Evolutionary conservation across 495 filamentous ascomycete species (phyloP).

Genomic region (Venustampulla echinocandica): DNA sequence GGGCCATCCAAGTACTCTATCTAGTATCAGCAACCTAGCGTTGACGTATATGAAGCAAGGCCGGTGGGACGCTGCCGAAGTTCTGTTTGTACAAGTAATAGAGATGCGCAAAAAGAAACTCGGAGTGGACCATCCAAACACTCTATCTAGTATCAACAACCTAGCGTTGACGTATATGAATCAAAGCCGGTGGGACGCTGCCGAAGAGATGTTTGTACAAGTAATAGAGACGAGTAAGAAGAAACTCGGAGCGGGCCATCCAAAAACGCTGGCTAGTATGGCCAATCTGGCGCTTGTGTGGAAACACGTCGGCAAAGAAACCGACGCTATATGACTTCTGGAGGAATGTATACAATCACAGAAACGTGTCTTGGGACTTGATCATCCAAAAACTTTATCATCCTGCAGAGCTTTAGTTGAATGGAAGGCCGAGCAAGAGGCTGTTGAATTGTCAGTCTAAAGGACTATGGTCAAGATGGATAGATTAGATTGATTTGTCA

Average conservation of each 20-base stretch:
- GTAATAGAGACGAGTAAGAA: constrained; percentile 21
- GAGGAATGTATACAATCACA: constrained; percentile 13
- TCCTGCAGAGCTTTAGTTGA: background rate
- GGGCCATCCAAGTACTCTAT: too few relatives aligned
- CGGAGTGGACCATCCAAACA: constrained; percentile 30
- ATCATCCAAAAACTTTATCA: background rate
- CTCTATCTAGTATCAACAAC: constrained; percentile 26
- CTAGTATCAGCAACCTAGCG: too few relatives aligned
- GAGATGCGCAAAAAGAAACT: constrained; percentile 15
- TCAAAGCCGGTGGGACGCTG: constrained; percentile 26
- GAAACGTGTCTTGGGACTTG: constrained; percentile 1
- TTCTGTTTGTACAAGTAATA: too few relatives aligned
- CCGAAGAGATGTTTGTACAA: constrained; percentile 26
- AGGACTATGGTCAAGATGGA: background rate
- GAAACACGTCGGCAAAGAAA: constrained; percentile 17
- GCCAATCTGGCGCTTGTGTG: constrained; percentile 22
- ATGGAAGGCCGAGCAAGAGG: constrained; percentile 9
- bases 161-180: constrained; percentile 25
- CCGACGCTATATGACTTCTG: constrained; percentile 26
- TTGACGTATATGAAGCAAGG: too few relatives aligned
- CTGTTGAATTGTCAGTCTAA: constrained; percentile 4
- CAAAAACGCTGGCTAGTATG: constrained; percentile 27
- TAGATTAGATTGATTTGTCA: constrained; percentile 4
- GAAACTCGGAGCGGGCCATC: constrained; percentile 29
- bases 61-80: too few relatives aligned